These are phyloP conservation scores for Colletotrichum shisoi DNA, from an alignment of 2,329 filamentous ascomycete species.

Conservation along the genomic window DNA sequence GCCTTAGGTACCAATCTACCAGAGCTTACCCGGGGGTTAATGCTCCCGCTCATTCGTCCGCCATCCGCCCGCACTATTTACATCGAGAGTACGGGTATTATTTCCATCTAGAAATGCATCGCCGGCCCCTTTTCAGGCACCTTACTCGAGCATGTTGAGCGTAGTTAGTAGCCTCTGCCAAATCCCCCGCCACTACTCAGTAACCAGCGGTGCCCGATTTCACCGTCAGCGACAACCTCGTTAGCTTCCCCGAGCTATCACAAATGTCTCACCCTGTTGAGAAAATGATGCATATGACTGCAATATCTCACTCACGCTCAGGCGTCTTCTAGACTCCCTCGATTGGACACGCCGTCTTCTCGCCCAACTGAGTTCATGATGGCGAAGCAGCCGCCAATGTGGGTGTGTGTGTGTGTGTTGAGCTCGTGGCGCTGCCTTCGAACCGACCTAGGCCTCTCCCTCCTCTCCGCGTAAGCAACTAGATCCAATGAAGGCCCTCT, in stretches of 20 bases:
- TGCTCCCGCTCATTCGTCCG: not conserved
- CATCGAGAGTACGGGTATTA: not conserved
- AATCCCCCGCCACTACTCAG: too few species aligned
- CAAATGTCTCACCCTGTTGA: constrained; percentile 7
- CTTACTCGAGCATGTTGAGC: constrained; percentile 12
- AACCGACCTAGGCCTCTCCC: constrained; percentile 5
- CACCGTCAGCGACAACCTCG: not conserved
- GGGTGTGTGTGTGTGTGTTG: not conserved
- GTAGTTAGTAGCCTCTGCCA: too few species aligned
- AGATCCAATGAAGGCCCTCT: constrained; percentile 2
- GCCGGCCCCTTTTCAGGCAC: not conserved
- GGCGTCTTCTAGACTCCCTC: constrained; percentile 17
- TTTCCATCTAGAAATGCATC: not conserved
- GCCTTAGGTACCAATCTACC: not conserved
- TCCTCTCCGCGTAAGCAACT: constrained; percentile 2
- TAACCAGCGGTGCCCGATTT: not conserved
- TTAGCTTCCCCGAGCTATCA: constrained; percentile 5
- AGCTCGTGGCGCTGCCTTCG: not conserved
- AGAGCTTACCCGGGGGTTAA: not conserved
- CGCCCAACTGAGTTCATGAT: constrained; percentile 11
- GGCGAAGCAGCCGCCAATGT: not conserved
- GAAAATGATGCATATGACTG: constrained; percentile 16
- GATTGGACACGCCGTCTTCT: constrained; percentile 12
- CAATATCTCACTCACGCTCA: constrained; percentile 32
- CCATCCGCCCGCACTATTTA: too few species aligned